These are phyloP conservation scores for Botrytis elliptica DNA, from an alignment of 2,329 filamentous ascomycete species.

Conservation along the genomic window DNA sequence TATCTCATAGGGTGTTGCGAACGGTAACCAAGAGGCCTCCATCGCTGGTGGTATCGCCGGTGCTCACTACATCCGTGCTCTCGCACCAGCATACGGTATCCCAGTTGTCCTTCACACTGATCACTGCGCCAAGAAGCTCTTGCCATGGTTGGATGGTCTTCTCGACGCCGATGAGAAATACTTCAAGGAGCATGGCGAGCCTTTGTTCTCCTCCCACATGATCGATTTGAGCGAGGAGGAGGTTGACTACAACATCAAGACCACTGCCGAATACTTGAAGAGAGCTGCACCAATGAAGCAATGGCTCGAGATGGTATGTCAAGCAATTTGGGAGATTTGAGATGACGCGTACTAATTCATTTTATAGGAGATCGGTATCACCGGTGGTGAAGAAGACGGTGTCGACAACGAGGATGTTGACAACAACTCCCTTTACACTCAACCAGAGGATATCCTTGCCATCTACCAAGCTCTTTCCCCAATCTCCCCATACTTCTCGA, in stretches of 20 bases:
- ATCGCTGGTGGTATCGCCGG: conserved; percentile 84
- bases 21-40: conserved; percentile 81
- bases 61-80: conserved; percentile 87
- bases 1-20: conserved; percentile 65
- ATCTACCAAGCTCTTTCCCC: conserved; percentile 83
- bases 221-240: conserved; percentile 94
- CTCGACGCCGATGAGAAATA: conserved; percentile 89
- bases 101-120: conserved; percentile 95
- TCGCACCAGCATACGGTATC: conserved; percentile 84
- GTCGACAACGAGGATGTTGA: conserved; percentile 98
- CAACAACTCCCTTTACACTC: conserved; percentile 96
- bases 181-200: conserved; percentile 91
- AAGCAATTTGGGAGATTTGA: not conserved
- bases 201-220: conserved; percentile 97
- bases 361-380: conserved; percentile 77
- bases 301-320: conserved; percentile 91
- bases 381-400: conserved; percentile 95
- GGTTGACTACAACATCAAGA: conserved; percentile 87
- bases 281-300: conserved; percentile 95
- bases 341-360: conserved; percentile 15
- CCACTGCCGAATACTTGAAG: conserved; percentile 90
- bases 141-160: conserved; percentile 97
- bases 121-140: conserved; percentile 99
- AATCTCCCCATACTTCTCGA: conserved; percentile 95
- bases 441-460: conserved; percentile 91